Evolutionary conservation across 1,284 basidiomycete species (phyloP), one percentile per base, ranked within the genome.

Genomic region (Sutorius eximius): DNA sequence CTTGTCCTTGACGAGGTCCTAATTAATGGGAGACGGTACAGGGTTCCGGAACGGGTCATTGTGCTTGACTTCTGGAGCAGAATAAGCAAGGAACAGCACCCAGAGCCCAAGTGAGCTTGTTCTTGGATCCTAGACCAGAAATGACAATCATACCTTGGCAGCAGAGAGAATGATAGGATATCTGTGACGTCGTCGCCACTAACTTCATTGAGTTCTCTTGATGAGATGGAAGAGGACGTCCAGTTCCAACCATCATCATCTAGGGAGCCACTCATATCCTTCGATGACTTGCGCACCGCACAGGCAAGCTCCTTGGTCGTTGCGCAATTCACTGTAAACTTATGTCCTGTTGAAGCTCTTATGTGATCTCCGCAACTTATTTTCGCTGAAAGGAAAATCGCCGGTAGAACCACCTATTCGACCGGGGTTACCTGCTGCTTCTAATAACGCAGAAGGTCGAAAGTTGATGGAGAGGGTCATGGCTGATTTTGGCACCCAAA

Each of bases 1-100:
- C 75, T 88, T 41, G 66, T 77, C 37, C 82, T 86, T 5, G 89
- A 91, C 60, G 89, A 91, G 60, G 84, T 91, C 12, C 73, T 88
- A 50, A 91, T 91, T 61, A 91, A 90, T 62, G 90, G 91, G 41
- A 84, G 92, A 57, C 83, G 89, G 49, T 98, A 95, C 73, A 81
- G 94, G 60, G 87, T 99, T n/a, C 96, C 96, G 2, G 97, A 99
- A 71, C 83, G 87, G 59, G 82, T 95, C 45, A 91, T 99, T 59
- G 82, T 91, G 50, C 81, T 98, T 47, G 96, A 98, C 70, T 99
- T 99, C 66, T 99, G 96, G 95, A 87, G 85, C 56, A 95, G 91
- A 72, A 75, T 93, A 55, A 80, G 82, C 61, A 79, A 75, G 58
- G 70, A 70, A 33, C 74, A 75, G 37, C 64, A 70, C 49, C 71